Evolutionary conservation across 176 grass and related monocot species (phyloP).

Genomic region (Aegilops speltoides): DNA sequence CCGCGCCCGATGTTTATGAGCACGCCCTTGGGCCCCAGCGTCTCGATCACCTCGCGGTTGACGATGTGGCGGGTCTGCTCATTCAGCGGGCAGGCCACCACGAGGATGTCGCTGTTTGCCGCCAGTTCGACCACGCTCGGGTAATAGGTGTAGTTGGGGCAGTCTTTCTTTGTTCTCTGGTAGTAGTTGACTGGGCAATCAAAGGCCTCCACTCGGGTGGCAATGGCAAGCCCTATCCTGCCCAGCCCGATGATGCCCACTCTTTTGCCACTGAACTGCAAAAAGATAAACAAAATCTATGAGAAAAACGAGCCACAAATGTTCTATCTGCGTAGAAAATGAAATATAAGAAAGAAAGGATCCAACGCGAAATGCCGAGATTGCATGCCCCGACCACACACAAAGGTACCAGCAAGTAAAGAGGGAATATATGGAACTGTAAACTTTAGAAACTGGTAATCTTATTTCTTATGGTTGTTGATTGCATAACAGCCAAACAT

Average conservation of each 20-base stretch:
- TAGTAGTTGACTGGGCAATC: conserved; percentile 72
- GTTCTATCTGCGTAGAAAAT: neutral
- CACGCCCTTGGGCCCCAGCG: conserved; percentile 67
- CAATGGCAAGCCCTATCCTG: conserved; percentile 68
- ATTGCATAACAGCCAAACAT: neutral
- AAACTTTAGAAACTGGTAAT: neutral
- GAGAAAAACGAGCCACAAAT: neutral
- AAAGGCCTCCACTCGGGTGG: conserved; percentile 67
- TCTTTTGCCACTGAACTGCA: conserved; percentile 90
- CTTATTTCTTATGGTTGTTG: conserved; percentile 27
- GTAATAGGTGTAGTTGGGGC: conserved; percentile 68
- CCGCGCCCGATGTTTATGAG: conserved; percentile 86
- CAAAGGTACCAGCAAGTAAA: neutral
- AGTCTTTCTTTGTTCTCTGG: conserved; percentile 58
- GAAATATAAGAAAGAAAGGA: neutral
- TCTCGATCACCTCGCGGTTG: conserved; percentile 75
- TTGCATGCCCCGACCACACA: neutral
- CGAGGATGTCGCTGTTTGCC: conserved; percentile 64
- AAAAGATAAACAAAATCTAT: neutral
- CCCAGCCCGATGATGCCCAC: conserved; percentile 94
- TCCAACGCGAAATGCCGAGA: neutral
- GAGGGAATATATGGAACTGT: neutral
- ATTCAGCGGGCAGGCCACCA: conserved; percentile 74
- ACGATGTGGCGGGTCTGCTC: conserved; percentile 72
- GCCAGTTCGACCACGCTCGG: conserved; percentile 51